Percentiles rank a stretch among this genome's conserved stretches.
Conservation (phyloP, 371 early-diverging fungal species). For the Mucor irregularis region DNA sequence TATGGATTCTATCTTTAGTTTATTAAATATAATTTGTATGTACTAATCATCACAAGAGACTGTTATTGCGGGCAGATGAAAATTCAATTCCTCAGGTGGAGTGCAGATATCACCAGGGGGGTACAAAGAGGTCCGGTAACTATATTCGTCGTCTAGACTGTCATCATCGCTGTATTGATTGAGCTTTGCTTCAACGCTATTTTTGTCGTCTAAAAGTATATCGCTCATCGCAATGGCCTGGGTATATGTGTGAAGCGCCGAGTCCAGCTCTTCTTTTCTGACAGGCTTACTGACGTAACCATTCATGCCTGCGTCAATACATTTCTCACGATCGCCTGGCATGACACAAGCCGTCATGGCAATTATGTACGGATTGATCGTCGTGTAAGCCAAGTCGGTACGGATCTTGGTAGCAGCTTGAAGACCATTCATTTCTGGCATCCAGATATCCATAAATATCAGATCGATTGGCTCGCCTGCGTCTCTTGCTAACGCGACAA, state of each 20-base stretch:
- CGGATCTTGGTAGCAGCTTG: slow-evolving; percentile 48
- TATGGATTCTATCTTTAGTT: no score
- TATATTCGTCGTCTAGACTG: no score
- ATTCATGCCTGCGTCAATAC: slow-evolving; percentile 47
- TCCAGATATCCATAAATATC: slow-evolving; percentile 57
- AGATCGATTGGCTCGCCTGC: slow-evolving; percentile 32
- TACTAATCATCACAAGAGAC: no score
- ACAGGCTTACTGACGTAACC: slow-evolving; percentile 44
- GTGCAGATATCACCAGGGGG: no score
- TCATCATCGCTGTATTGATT: no score
- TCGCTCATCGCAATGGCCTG: no score
- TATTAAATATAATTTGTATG: no score
- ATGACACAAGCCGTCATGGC: slow-evolving; percentile 60
- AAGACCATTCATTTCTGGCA: slow-evolving; percentile 59
- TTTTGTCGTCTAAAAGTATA: no score
- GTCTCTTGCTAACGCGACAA: slow-evolving; percentile 14
- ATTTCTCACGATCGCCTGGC: slow-evolving; percentile 56
- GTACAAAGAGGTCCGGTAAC: no score
- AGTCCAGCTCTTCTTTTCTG: slow-evolving; percentile 49
- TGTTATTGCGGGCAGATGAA: no score
- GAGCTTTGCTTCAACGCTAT: no score
- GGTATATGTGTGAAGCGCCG: slow-evolving; percentile 23
- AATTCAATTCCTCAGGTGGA: no score
- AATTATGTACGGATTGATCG: slow-evolving; percentile 45
- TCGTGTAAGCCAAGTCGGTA: slow-evolving; percentile 21